Conservation (phyloP, 2,329 filamentous ascomycete species). For the Penicillium hesseltinei region DNA sequence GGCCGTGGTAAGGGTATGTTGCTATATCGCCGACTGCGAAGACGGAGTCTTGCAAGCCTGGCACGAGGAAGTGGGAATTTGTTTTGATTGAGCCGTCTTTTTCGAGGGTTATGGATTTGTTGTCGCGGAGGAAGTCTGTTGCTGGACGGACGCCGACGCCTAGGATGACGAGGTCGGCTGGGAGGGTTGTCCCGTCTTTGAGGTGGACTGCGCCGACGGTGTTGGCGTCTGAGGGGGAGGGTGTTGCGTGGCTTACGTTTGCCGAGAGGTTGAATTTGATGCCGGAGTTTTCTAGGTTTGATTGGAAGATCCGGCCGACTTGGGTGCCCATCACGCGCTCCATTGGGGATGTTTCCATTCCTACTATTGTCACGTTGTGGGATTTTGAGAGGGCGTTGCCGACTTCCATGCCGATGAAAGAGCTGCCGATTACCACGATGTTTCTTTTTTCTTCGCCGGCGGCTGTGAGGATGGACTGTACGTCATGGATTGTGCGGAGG, state of each 20-base stretch:
- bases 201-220: slow-evolving; percentile 78
- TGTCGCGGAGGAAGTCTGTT: slow-evolving; percentile 76
- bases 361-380: slow-evolving; percentile 82
- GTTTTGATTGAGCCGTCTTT: slow-evolving; percentile 82
- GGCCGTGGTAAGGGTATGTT: slow-evolving; percentile 89
- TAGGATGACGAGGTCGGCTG: slow-evolving; percentile 86
- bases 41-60: slow-evolving; percentile 69
- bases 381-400: slow-evolving; percentile 76
- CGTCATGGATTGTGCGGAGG: slow-evolving; percentile 73
- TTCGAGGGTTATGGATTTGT: slow-evolving; percentile 67
- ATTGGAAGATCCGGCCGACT: slow-evolving; percentile 78
- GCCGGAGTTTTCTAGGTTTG: slow-evolving; percentile 76
- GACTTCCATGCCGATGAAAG: slow-evolving; percentile 98
- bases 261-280: slow-evolving; percentile 85
- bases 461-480: slow-evolving; percentile 72
- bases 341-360: slow-evolving; percentile 82
- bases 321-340: slow-evolving; percentile 80
- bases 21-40: slow-evolving; percentile 96
- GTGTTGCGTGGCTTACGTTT: slow-evolving; percentile 76
- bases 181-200: slow-evolving; percentile 79
- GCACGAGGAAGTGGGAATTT: slow-evolving; percentile 74
- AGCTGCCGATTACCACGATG: slow-evolving; percentile 85
- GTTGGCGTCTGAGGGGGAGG: slow-evolving; percentile 64
- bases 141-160: slow-evolving; percentile 86
- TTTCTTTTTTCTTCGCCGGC: slow-evolving; percentile 79